Base-by-base conservation (phyloP, 768 basidiomycete genomes). In the Russula griseocarnosa region DNA sequence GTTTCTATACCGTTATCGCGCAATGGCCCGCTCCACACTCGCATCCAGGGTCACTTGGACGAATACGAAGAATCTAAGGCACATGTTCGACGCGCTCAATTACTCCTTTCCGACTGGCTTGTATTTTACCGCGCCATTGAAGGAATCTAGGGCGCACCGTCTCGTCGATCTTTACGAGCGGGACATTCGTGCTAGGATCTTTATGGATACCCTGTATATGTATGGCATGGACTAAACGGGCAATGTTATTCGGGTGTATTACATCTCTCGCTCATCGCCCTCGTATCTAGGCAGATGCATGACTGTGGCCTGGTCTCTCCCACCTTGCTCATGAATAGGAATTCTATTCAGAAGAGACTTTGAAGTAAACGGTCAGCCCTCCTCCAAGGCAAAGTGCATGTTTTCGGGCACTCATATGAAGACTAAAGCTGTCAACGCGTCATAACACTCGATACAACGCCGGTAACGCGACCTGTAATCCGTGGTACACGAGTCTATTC, bases 91-190 rank as follows among this genome's bases (percentile, higher is more conserved):
- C 52, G n/a, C 8, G 44, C 46, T 13, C 52, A 20, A 20, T 4
- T 7, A 10, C 53, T 60, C 30, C n/a, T 65, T 30, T 20, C 49
- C 36, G 40, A 49, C 9, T 60, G 53, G 46, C n/a, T 65, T n/a
- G 54, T 24, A 18, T 5, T n/a, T 54, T 42, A 34, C 56, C 18
- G 4, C 24, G 13, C 22, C 34, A 10, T 28, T 18, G 40, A 38
- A 58, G 44, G 49, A 16, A n/a, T 28, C 34, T 18, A 38, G 30
- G 14, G 3, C 22, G 14, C 13, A 16, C 32, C 57, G 26, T n/a
- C 26, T 53, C 34, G 14, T 47, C 18, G n/a, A 20, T 28, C 24
- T 30, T 28, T 54, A 40, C 34, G 42, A 38, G 44, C 4, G 10
- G 3, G 7, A 44, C n/a, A 11, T 42, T 18, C 52, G 11, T 18